Conservation (phyloP, 768 basidiomycete species). For the Sarcodon sp. region DNA sequence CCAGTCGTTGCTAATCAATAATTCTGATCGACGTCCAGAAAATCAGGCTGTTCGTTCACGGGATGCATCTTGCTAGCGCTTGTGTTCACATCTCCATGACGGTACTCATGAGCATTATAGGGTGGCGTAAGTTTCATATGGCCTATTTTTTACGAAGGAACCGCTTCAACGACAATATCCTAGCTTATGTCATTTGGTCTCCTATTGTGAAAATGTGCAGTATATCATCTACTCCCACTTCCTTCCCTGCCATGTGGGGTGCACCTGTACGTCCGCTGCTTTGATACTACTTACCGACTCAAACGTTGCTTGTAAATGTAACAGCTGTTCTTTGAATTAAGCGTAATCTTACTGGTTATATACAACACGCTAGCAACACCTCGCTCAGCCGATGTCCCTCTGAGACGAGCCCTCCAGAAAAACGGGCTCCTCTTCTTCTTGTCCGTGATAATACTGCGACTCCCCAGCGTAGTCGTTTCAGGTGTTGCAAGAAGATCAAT, state of each 20-base stretch:
- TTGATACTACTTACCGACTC: neutral
- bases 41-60: too few species aligned
- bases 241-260: slow-evolving; percentile 17
- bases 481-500: too few species aligned
- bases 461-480: too few species aligned
- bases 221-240: slow-evolving; percentile 7
- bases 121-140: slow-evolving; percentile 11
- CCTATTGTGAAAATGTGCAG: slow-evolving; percentile 14
- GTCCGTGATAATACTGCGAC: too few species aligned
- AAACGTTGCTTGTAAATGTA: too few species aligned
- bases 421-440: too few species aligned
- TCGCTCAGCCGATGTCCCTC: slow-evolving; percentile 5
- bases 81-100: slow-evolving; percentile 12
- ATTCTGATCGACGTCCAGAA: too few species aligned
- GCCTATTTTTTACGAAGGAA: neutral
- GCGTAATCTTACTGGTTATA: slow-evolving; percentile 17
- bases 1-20: too few species aligned
- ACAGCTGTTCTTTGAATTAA: slow-evolving; percentile 21
- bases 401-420: too few species aligned
- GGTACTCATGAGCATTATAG: slow-evolving; percentile 10
- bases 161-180: neutral
- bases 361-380: slow-evolving; percentile 24
- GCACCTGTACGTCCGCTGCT: slow-evolving; percentile 15
- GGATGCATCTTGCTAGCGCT: slow-evolving; percentile 6
- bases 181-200: slow-evolving; percentile 16